Percentiles rank a stretch among this genome's conserved stretches.
Conservation (phyloP, 2,329 filamentous ascomycete species). For the Talaromyces sp. region DNA sequence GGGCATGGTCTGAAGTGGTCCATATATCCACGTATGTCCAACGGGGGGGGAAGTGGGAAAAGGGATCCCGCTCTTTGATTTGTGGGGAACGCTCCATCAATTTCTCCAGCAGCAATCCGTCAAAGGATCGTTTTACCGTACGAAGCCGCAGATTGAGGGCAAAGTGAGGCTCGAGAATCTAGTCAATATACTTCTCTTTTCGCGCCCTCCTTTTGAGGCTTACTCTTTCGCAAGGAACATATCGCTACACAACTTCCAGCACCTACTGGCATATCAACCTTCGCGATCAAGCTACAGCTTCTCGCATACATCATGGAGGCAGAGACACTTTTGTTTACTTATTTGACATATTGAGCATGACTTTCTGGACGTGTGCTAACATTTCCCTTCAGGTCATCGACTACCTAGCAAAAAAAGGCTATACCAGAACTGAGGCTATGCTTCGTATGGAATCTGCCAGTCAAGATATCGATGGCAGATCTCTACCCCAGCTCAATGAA, state of each 20-base stretch:
- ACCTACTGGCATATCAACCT: background rate
- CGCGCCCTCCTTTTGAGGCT: background rate
- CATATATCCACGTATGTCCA: background rate
- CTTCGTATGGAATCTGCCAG: constrained; percentile 85
- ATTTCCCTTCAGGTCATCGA: constrained; percentile 66
- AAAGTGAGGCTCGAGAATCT: background rate
- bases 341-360: background rate
- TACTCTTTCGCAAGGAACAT: background rate
- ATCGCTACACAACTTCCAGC: background rate
- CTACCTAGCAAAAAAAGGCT: constrained; percentile 92
- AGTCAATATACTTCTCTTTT: background rate
- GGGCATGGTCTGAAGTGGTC: too few relatives aligned
- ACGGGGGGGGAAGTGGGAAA: background rate
- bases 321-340: background rate
- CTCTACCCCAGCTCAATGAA: constrained; percentile 60
- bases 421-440: constrained; percentile 85
- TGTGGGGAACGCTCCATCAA: background rate
- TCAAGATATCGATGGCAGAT: constrained; percentile 73
- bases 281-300: background rate
- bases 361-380: background rate
- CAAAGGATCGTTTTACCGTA: background rate
- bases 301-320: background rate
- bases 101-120: too few relatives aligned
- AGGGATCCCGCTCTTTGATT: too few relatives aligned
- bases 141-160: background rate